Conservation (phyloP, 768 basidiomycete species). For the Boletus speciosus region DNA sequence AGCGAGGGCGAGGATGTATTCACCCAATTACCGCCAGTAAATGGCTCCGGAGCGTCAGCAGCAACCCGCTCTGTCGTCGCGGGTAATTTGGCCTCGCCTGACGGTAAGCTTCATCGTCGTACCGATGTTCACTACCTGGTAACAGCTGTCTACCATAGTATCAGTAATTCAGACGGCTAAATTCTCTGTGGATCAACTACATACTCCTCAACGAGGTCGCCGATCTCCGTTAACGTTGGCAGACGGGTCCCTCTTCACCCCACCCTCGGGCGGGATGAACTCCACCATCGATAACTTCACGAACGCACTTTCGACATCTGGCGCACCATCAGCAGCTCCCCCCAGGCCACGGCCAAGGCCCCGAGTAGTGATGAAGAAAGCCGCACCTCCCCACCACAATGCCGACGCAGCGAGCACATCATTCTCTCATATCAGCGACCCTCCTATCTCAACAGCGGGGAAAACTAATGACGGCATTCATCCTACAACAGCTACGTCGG, state of each 20-base stretch:
- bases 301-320: constrained; percentile 6
- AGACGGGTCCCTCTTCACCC: constrained; percentile 29
- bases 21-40: background rate
- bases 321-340: background rate
- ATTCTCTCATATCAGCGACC: constrained; percentile 24
- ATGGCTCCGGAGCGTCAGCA: background rate
- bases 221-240: constrained; percentile 2
- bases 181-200: constrained; percentile 12
- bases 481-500: constrained; percentile 10
- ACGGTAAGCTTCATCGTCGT: constrained; percentile 8
- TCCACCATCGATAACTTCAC: constrained; percentile 16
- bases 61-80: background rate
- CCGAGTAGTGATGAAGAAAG: constrained; percentile 24
- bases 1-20: constrained; percentile 40
- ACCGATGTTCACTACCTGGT: background rate
- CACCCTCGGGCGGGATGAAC: constrained; percentile 4
- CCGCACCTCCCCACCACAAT: background rate
- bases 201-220: constrained; percentile 13
- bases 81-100: background rate
- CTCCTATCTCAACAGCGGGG: constrained; percentile 7
- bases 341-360: constrained; percentile 33
- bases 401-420: constrained; percentile 3
- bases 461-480: constrained; percentile 21
- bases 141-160: background rate
- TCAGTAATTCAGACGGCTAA: constrained; percentile 20